Evolutionary conservation across 352 stramenopile species (phyloP), one percentile per base, ranked within the genome.

Genomic region (Phytophthora parvispora): DNA sequence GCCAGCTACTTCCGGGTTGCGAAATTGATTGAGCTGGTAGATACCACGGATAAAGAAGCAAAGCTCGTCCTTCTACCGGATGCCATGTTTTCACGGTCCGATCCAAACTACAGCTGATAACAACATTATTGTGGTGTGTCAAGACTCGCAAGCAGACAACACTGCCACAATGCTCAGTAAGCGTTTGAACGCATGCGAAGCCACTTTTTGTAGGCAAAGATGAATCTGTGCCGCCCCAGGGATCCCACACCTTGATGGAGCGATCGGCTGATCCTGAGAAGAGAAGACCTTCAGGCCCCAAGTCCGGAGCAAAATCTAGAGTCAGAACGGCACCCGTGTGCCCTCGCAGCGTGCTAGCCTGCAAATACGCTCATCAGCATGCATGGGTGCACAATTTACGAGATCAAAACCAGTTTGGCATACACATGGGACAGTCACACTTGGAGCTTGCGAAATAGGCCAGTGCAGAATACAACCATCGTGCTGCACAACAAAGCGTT

Each of bases 61-160:
- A 32, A 22, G 72, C 74, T n/a, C 86, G 83, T 0, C 83, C 83
- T 36, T 91, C 80, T 0, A 74, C 66, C 29, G 80, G 74, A 57
- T 83, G 81, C 87, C 87, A 95, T 6, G 89, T 81, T 56, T 83
- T 88, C 54, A 94, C 81, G 1, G 84, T 90, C 18, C 78, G 80
- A 59, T 94, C 87, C 16, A 91, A 60, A 43, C 84, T 93, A 62
- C 83, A 90, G 70, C 81, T 94, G 28, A 92, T 74, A n/a, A 94
- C 69, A 0, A 66, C 83, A 55, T 85, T 60, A 13, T 78, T 76
- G 29, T 84, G 80, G 48, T 88, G 74, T 0, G 70, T 60, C 47
- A 91, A 55, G 5, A 91, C 54, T 54, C 73, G 71, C 36, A 95
- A 25, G 22, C 74, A 74, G 22, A 80, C 82, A 49, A 95, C 70